Evolutionary conservation across 2,329 filamentous ascomycete genomes (phyloP).

Genomic region (Cercospora zeina): DNA sequence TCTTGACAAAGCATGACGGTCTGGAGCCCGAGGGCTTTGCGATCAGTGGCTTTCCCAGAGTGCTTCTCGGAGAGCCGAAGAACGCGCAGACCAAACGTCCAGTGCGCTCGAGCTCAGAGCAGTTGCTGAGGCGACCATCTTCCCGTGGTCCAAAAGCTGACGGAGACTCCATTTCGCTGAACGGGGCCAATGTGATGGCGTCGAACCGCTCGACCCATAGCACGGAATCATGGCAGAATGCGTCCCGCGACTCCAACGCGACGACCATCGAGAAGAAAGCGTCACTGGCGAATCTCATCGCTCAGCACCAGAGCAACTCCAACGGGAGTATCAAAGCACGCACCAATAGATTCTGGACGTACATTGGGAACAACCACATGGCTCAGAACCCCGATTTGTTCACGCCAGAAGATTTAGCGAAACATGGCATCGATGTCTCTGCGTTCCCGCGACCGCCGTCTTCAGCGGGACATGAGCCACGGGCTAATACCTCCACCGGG

Average conservation of each 20-base stretch:
- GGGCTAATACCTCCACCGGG: constrained; percentile 13
- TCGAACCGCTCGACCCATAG: constrained; percentile 13
- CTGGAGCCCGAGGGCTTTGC: constrained; percentile 40
- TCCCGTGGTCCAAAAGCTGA: constrained; percentile 25
- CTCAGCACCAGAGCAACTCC: constrained; percentile 30
- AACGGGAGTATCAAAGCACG: constrained; percentile 31
- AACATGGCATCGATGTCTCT: constrained; percentile 28
- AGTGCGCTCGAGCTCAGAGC: constrained; percentile 31
- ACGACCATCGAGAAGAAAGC: constrained; percentile 26
- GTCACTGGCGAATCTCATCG: constrained; percentile 38
- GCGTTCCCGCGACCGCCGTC: constrained; percentile 14
- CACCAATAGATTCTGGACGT: constrained; percentile 42
- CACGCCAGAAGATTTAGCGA: constrained; percentile 36
- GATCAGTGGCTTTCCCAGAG: constrained; percentile 42
- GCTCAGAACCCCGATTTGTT: constrained; percentile 39
- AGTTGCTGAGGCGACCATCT: constrained; percentile 22
- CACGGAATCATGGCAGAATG: constrained; percentile 32
- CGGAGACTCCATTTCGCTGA: constrained; percentile 34
- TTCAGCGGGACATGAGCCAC: constrained; percentile 17
- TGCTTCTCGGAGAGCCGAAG: constrained; percentile 36
- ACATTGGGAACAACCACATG: constrained; percentile 42
- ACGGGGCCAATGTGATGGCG: constrained; percentile 21
- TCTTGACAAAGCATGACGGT: constrained; percentile 38
- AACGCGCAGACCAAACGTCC: constrained; percentile 26
- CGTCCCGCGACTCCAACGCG: constrained; percentile 25